Conservation (phyloP, 257 asterid genomes). For the Jacaranda copaia region DNA sequence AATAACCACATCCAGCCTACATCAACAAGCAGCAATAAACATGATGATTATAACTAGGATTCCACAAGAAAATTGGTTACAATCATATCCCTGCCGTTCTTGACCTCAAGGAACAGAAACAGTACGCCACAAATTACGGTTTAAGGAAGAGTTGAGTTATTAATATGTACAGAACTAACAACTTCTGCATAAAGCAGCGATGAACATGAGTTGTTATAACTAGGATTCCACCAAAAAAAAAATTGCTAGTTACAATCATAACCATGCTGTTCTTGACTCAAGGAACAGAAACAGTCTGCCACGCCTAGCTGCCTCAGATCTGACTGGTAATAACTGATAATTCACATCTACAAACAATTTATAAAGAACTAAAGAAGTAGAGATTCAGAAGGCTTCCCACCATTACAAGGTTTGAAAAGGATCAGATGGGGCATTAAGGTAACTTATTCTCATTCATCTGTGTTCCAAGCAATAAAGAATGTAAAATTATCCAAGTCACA, state of each 20-base stretch:
- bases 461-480: slow-evolving; percentile 12
- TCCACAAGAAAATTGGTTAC: no score
- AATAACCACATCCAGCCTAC: slow-evolving; percentile 11
- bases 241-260: neutral
- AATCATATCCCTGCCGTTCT: no score
- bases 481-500: slow-evolving; percentile 28
- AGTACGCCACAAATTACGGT: slow-evolving; percentile 14
- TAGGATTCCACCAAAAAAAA: neutral
- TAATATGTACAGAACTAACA: slow-evolving; percentile 4
- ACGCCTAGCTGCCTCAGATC: slow-evolving; percentile 1
- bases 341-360: slow-evolving; percentile 20
- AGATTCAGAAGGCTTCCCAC: slow-evolving; percentile 13
- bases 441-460: slow-evolving; percentile 17
- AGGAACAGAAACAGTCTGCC: neutral
- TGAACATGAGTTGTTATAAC: neutral
- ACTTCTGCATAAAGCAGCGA: slow-evolving; percentile 27
- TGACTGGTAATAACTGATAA: slow-evolving; percentile 19
- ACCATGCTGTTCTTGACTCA: slow-evolving; percentile 1
- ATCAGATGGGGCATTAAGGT: slow-evolving; percentile 27
- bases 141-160: slow-evolving; percentile 6
- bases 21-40: slow-evolving; percentile 14
- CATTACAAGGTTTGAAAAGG: slow-evolving; percentile 17
- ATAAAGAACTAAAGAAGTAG: slow-evolving; percentile 25
- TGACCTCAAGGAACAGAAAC: neutral
- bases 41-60: neutral